Evolutionary conservation across 805 yeast species (phyloP), one percentile per base, ranked within the genome.

Genomic region (Candida glaebosa): DNA sequence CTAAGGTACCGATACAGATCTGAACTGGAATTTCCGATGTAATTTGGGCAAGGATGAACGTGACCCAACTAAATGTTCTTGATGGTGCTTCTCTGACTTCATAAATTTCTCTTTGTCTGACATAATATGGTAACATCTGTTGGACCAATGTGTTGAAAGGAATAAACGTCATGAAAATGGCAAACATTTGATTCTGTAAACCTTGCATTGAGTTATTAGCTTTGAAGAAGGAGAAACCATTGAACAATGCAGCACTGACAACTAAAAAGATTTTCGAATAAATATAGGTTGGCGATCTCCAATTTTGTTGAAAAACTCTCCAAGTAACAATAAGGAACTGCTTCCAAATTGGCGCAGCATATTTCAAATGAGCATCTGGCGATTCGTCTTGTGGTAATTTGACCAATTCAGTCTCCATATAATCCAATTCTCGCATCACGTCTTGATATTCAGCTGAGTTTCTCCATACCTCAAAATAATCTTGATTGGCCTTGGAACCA

Each of bases 401-500:
- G 10, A 43, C 42, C 35, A 77, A 67, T 53, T 83, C 87, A 8
- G 45, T 55, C 58, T 82, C 88, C 90, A 87, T 79, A 35, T 58
- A 43, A 16, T 72, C 77, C 51, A 87, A 71, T 56, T 85, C 91
- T 2, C 56, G 62, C 43, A 78, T 74, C 26, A 84, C 78, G 4
- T 72, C 79, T 40, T 63, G 54, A 51, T 75, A 77, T 57, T 87
- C 89, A 0, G 62, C 61, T 28, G 95, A 86, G 37, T 74, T 71
- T 59, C 75, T 63, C 96, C 96, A 87, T 37, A 84, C 87, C 54
- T 84, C 82, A 54, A 78, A 73, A 54, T 82, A 84, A 60, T 84
- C 86, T 61, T 81, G 85, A 37, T 71, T 70, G 16, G 88, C 85
- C 50, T 79, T 82, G 26, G 87, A 78, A 40, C 88, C 89, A 5